Conservation (phyloP, 495 filamentous ascomycete genomes). For the Trichocladium uniseriatum region DNA sequence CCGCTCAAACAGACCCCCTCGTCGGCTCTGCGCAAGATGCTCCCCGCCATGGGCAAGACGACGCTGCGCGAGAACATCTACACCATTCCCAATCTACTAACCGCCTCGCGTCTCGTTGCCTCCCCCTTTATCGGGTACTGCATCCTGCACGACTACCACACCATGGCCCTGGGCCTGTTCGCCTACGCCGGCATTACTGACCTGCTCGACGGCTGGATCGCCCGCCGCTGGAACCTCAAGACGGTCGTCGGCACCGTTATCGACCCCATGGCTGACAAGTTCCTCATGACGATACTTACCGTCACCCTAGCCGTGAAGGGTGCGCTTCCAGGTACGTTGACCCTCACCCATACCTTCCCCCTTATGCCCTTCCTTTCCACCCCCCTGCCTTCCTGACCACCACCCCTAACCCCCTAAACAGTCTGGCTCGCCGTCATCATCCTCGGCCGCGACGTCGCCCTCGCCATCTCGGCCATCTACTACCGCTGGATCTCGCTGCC, state of each 20-base stretch:
- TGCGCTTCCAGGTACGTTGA: constrained; percentile 68
- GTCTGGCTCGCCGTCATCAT: constrained; percentile 85
- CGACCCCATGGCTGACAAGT: constrained; percentile 95
- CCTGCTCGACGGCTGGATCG: constrained; percentile 85
- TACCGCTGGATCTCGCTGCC: constrained; percentile 91
- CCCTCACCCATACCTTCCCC: no score
- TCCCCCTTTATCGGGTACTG: constrained; percentile 86
- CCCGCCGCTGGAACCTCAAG: constrained; percentile 72
- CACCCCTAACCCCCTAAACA: constrained; percentile 23
- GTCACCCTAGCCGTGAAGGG: constrained; percentile 75
- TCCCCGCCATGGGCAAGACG: constrained; percentile 40
- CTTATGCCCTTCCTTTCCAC: neutral
- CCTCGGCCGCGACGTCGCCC: constrained; percentile 76
- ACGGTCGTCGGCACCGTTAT: constrained; percentile 96
- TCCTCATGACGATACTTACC: constrained; percentile 85
- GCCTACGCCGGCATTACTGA: constrained; percentile 88
- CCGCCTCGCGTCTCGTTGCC: constrained; percentile 72
- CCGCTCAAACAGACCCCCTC: neutral
- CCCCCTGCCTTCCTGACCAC: neutral
- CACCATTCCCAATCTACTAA: constrained; percentile 86
- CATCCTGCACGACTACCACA: constrained; percentile 71
- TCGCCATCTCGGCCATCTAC: constrained; percentile 85
- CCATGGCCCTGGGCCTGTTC: constrained; percentile 71
- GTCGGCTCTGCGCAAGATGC: constrained; percentile 25
- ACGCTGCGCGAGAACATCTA: constrained; percentile 79